Evolutionary conservation across 495 filamentous ascomycete genomes (phyloP).

Genomic region (Elasticomyces elasticus): DNA sequence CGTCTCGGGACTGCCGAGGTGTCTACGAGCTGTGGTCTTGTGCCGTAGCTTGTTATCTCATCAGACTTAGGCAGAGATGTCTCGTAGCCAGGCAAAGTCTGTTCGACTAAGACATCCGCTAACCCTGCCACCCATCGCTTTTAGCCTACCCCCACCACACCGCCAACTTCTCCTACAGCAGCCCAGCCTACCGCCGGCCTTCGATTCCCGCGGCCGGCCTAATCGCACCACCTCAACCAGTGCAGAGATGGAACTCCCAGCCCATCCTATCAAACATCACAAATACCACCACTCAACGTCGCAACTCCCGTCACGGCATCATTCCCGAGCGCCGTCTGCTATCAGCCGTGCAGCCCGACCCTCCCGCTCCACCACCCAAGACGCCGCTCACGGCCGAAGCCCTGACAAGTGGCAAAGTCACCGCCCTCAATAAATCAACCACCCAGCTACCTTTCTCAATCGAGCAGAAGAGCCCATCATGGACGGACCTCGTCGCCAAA

Average conservation of each 20-base stretch:
- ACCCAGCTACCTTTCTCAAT: not conserved
- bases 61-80: no score
- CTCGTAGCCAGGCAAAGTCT: no score
- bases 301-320: slow-evolving; percentile 10
- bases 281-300: no score
- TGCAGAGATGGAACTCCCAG: slow-evolving; percentile 21
- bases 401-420: not conserved
- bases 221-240: no score
- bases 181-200: slow-evolving; percentile 7
- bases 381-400: slow-evolving; percentile 1
- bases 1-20: no score
- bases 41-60: no score
- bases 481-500: not conserved
- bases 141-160: not conserved
- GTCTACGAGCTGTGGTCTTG: no score
- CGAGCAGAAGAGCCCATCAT: not conserved
- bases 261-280: slow-evolving; percentile 12
- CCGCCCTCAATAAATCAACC: not conserved
- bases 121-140: no score
- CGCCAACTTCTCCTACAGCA: slow-evolving; percentile 1
- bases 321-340: slow-evolving; percentile 16
- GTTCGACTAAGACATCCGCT: no score
- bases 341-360: slow-evolving; percentile 8
- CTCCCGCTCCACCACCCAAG: slow-evolving; percentile 1
- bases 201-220: slow-evolving; percentile 3